Evolutionary conservation across 768 basidiomycete species (phyloP), one percentile per base, ranked within the genome.

Genomic region (Suillus spraguei): DNA sequence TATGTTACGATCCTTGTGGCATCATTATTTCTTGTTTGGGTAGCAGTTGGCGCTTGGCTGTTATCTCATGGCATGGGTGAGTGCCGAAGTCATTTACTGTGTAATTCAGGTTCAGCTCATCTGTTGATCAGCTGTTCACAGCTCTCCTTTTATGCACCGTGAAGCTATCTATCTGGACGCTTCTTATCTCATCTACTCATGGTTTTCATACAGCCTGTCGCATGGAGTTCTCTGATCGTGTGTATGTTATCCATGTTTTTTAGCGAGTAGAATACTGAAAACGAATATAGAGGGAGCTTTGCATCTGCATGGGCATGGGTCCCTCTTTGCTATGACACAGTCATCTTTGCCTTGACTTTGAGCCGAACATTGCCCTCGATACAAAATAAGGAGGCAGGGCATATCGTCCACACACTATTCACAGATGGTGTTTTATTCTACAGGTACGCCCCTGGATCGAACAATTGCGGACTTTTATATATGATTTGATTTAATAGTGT

Each of bases 31-130:
- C 7, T 80, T 13, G 60, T 79, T 33, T 82, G 84, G 72, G 75
- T 82, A 14, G 72, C 68, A 3, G 69, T 84, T 64, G 85, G 85
- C 61, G 77, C 78, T 1, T 88, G 82, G 82, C 72, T 89, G n/a
- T 76, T 90, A 22, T 77, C 79, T 32, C 67, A 74, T 20, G 86
- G 81, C 0, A 66, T 79, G 75, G 77, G 88, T 88, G 63, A 13
- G 85, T n/a, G n/a, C 32, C n/a, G 9, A 39, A 58, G 16, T 39
- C 9, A 2, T 46, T 50, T 52, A 32, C 24, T 38, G 60, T 28
- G 22, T 52, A 5, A 41, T 58, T 58, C 10, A 10, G 33, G 35
- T 59, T 60, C 59, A 50, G 63, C 38, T 36, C 3, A 66, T 46
- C 55, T 22, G 28, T 17, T 24, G n/a, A 39, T 39, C 28, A 60